Percentiles rank a stretch among this genome's conserved stretches.
phyloP scores from a whole-genome alignment of 1,284 basidiomycete genomes.

The Trametes versicolor region DNA sequence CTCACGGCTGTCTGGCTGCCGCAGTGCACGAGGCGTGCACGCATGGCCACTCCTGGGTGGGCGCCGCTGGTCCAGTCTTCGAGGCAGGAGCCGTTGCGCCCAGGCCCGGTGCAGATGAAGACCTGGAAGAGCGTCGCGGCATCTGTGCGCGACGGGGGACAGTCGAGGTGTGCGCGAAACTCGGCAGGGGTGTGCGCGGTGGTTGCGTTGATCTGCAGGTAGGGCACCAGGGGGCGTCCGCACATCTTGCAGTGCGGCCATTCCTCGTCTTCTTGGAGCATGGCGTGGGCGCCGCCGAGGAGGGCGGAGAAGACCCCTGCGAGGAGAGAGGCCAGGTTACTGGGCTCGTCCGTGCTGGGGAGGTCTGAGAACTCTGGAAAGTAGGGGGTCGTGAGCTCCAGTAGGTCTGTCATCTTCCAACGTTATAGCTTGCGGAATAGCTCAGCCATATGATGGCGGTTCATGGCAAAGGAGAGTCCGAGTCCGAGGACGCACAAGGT shows the following conservation, averaged over 20 bases:
- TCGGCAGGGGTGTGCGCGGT: conserved; percentile 18
- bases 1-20: not conserved
- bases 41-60: conserved; percentile 12
- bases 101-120: conserved; percentile 19
- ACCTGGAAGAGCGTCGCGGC: conserved; percentile 25
- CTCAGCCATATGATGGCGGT: too few relatives aligned
- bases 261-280: conserved; percentile 14
- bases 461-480: too few relatives aligned
- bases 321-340: conserved; percentile 10
- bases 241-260: conserved; percentile 24
- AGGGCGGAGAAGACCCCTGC: conserved; percentile 19
- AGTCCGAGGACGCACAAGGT: too few relatives aligned
- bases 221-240: conserved; percentile 18
- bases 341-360: not conserved
- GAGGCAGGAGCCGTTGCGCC: conserved; percentile 7
- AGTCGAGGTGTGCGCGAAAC: conserved; percentile 20
- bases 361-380: conserved; percentile 20
- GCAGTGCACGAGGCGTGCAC: conserved; percentile 11
- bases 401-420: too few relatives aligned
- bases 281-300: conserved; percentile 20
- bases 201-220: conserved; percentile 26
- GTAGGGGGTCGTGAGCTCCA: conserved; percentile 18
- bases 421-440: too few relatives aligned
- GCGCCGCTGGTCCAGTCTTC: conserved; percentile 7
- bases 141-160: not conserved